Conservation (phyloP, 352 stramenopile genomes). For the Globisporangium uncinulatum region DNA sequence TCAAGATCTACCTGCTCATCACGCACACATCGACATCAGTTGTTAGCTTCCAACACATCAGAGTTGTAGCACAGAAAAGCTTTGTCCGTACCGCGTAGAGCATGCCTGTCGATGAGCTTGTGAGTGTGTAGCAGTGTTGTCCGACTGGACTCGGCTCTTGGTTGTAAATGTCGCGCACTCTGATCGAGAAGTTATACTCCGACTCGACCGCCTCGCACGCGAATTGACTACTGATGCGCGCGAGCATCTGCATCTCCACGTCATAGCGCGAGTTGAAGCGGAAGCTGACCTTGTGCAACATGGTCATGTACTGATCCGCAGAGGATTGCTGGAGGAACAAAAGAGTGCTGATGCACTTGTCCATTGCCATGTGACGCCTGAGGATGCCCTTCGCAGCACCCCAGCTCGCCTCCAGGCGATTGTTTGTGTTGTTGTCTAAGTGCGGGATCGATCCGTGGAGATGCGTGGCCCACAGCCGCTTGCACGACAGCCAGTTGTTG, state of each 20-base stretch:
- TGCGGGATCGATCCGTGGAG: slow-evolving; percentile 7
- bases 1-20: not conserved
- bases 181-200: not conserved
- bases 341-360: not conserved
- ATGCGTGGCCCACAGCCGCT: slow-evolving; percentile 3
- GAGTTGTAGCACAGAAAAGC: no score
- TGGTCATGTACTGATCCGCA: not conserved
- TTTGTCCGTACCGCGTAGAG: not conserved
- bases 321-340: not conserved
- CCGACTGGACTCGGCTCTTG: not conserved
- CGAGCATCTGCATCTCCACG: not conserved
- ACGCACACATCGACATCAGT: no score
- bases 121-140: not conserved
- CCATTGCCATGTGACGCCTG: not conserved
- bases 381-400: not conserved
- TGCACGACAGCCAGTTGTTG: slow-evolving; percentile 7
- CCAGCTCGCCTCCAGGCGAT: slow-evolving; percentile 2
- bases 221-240: not conserved
- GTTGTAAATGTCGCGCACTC: not conserved
- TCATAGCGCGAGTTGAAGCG: not conserved
- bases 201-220: not conserved
- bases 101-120: not conserved
- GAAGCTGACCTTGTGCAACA: not conserved
- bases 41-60: no score
- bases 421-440: slow-evolving; percentile 11